Evolutionary conservation across 2,329 filamentous ascomycete genomes (phyloP), one percentile per base, ranked within the genome.

Genomic region (Ophiognomonia clavigignenti-juglandacearum): DNA sequence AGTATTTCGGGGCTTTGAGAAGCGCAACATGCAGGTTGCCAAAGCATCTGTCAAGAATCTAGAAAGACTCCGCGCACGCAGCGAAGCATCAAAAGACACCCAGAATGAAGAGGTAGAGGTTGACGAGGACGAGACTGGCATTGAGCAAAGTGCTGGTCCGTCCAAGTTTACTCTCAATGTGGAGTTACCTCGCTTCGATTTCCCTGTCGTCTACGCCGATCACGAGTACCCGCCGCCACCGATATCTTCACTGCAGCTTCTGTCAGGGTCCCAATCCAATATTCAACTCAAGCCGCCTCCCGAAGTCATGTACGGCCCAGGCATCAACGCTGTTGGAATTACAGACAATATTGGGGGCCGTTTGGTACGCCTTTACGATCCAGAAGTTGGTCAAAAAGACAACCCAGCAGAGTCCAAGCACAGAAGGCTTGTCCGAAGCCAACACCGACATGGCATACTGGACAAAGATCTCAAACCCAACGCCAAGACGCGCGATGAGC

Each of bases 331-430:
- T 0, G 69, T 83, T 10, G 77, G 74, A 1, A 76, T 79, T 24
- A 70, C 60, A 43, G 66, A 72, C 32, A 67, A 69, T 29, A 71
- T 70, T 34, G 73, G 74, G 13, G 76, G 78, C 7, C 80, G 84
- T 3, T 70, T 97, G 13, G 83, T 96, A 45, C 81, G 83, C 50
- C 88, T 97, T 1, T 97, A 96, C 59, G 93, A 98, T 56, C 91
- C 93, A 0, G 93, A 98, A 64, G 84, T 93, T 39, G 90, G 89
- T 1, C 84, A 89, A 31, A 81, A 80, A 48, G 91, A 96, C 56
- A 98, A 98, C 61, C 93, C 92, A 1, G 91, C 90, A 10, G 93
- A 98, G 66, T 88, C 85, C 61, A 98, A 98, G 64, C 93, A 98
- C 65, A 82, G 93, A 54, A 80, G 91, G 52, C 75, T 98, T 20